Percentiles rank a stretch among this genome's conserved stretches.
Conservation (phyloP, 257 asterid species). For the Catharanthus roseus region DNA sequence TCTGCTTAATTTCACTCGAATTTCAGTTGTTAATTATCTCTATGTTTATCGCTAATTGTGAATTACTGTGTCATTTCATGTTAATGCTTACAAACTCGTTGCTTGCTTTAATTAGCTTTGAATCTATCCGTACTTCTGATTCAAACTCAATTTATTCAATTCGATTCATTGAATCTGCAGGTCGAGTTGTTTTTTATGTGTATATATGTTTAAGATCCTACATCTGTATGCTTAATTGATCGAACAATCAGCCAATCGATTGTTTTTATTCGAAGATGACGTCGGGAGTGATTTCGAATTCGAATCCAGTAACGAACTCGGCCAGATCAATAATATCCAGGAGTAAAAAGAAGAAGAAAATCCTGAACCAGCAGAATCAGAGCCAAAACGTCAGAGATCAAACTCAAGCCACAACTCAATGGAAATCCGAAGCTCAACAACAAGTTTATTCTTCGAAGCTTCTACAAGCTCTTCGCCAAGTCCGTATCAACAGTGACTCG, state of each 20-base stretch:
- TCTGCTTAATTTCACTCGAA: background rate
- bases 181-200: constrained; percentile 17
- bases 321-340: constrained; percentile 36
- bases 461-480: constrained; percentile 73
- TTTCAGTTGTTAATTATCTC: background rate
- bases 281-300: constrained; percentile 33
- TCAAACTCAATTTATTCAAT: constrained; percentile 25
- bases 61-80: background rate
- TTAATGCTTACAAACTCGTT: no score
- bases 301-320: constrained; percentile 39
- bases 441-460: constrained; percentile 80
- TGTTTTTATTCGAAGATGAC: constrained; percentile 19
- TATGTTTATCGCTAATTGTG: background rate
- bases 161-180: constrained; percentile 42
- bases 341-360: constrained; percentile 48
- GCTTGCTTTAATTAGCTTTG: constrained; percentile 1
- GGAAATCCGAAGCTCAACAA: constrained; percentile 81
- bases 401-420: constrained; percentile 19
- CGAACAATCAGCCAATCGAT: background rate
- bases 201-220: background rate
- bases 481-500: constrained; percentile 31
- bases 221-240: background rate
- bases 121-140: constrained; percentile 8
- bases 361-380: constrained; percentile 17
- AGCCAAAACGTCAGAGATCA: constrained; percentile 12